Evolutionary conservation across 768 basidiomycete genomes (phyloP).

Genomic region (Boletus edulis): DNA sequence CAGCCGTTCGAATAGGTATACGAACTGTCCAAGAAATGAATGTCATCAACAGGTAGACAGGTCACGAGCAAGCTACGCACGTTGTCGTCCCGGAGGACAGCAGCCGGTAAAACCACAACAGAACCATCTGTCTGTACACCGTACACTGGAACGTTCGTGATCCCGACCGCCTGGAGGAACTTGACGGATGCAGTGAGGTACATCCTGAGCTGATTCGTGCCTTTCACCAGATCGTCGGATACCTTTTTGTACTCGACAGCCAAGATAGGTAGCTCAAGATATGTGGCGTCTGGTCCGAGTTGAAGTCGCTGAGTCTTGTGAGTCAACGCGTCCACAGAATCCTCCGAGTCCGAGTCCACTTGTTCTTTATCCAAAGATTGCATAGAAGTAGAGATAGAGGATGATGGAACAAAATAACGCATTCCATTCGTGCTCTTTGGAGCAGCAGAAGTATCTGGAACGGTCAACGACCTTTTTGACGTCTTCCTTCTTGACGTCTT

Average conservation of each 20-base stretch:
- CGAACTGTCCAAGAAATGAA: background rate
- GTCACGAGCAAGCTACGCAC: background rate
- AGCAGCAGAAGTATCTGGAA: background rate
- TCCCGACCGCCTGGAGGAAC: conserved; percentile 3
- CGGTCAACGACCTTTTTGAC: background rate
- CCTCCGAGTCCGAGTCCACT: background rate
- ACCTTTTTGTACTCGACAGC: conserved; percentile 2
- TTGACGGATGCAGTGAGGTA: conserved; percentile 8
- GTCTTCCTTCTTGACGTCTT: too few species aligned
- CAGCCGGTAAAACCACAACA: background rate
- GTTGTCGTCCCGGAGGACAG: background rate
- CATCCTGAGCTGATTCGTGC: conserved; percentile 6
- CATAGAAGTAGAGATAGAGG: background rate
- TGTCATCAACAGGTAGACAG: too few species aligned
- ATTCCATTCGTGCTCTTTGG: background rate
- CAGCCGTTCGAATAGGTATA: conserved; percentile 2
- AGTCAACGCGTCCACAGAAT: background rate
- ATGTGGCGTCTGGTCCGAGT: background rate
- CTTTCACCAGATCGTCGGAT: background rate
- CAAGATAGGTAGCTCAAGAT: conserved; percentile 8
- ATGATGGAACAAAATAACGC: background rate
- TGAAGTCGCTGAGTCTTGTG: background rate
- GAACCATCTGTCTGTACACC: conserved; percentile 8
- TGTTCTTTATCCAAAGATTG: background rate
- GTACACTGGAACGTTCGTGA: conserved; percentile 1